These are phyloP conservation scores for Clonostachys sp. DNA, from an alignment of 2,329 filamentous ascomycete species.

Conservation along the genomic window DNA sequence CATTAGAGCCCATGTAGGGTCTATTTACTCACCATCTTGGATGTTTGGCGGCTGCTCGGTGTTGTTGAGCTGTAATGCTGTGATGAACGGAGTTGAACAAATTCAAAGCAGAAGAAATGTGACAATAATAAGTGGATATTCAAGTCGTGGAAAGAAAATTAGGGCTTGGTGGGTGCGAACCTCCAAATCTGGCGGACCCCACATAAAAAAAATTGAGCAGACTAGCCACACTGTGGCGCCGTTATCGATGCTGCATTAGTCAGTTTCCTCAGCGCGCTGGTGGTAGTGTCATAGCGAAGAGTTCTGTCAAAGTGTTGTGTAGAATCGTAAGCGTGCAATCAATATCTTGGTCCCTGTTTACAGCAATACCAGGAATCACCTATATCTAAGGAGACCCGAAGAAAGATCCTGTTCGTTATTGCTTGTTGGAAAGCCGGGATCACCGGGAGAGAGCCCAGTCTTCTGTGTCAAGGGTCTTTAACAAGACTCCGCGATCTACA, in stretches of 20 bases:
- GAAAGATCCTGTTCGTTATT: not conserved
- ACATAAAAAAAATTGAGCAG: constrained; percentile 7
- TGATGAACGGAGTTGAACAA: constrained; percentile 17
- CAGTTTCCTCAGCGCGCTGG: not conserved
- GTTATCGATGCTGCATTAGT: not conserved
- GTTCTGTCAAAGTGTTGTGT: not conserved
- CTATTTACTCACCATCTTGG: constrained; percentile 36
- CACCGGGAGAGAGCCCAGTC: not conserved
- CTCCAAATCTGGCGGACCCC: too few species aligned
- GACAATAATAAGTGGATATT: constrained; percentile 6
- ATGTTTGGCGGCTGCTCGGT: constrained; percentile 24
- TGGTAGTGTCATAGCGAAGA: not conserved
- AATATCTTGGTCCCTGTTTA: not conserved
- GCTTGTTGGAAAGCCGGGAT: not conserved
- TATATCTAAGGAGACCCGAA: not conserved
- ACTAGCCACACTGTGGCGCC: constrained; percentile 5
- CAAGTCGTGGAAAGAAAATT: constrained; percentile 27
- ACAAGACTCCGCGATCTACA: not conserved
- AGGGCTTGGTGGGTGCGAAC: constrained; percentile 21
- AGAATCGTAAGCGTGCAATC: not conserved
- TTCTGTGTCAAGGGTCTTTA: not conserved
- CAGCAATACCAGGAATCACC: not conserved
- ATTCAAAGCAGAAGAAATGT: constrained; percentile 12
- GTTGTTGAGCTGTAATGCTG: not conserved
- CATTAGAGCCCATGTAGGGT: constrained; percentile 25